These are phyloP conservation scores for Trichosanthes cucumerina DNA, from an alignment of 306 rosid genomes.

Conservation along the genomic window DNA sequence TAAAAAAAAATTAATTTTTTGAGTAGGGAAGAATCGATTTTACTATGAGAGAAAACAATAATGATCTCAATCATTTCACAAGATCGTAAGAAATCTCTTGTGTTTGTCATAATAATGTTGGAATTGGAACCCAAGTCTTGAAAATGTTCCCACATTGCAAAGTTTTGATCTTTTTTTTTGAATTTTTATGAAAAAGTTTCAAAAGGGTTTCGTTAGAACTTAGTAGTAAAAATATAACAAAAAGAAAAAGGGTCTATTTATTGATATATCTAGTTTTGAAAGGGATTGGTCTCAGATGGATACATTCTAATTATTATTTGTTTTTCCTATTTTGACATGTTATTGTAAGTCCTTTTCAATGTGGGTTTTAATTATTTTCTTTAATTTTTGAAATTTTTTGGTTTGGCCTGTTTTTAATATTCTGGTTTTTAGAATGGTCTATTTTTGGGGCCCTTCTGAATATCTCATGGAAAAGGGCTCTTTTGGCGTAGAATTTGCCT, in stretches of 20 bases:
- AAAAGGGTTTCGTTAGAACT: background rate
- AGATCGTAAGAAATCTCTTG: background rate
- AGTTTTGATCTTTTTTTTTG: background rate
- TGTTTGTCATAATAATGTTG: background rate
- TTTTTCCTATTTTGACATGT: constrained; percentile 27
- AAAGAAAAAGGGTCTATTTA: too few species aligned
- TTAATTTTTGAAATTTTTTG: background rate
- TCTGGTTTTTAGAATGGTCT: constrained; percentile 32
- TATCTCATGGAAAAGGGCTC: constrained; percentile 39
- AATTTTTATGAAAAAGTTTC: background rate
- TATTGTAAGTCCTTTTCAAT: constrained; percentile 54
- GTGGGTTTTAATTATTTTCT: constrained; percentile 14
- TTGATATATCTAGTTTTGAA: background rate
- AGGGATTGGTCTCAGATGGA: constrained; percentile 11
- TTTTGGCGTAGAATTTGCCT: constrained; percentile 44
- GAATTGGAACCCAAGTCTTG: background rate
- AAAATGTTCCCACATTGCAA: background rate
- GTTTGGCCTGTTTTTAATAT: constrained; percentile 1
- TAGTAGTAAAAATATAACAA: too few species aligned
- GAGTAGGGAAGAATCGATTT: background rate
- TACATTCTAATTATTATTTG: background rate
- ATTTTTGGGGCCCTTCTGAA: constrained; percentile 33
- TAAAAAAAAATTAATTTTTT: too few species aligned
- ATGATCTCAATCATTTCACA: background rate
- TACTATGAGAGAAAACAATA: background rate